phyloP scores from a whole-genome alignment of 805 yeast genomes.

The Sugiyamaella chiloensis region DNA sequence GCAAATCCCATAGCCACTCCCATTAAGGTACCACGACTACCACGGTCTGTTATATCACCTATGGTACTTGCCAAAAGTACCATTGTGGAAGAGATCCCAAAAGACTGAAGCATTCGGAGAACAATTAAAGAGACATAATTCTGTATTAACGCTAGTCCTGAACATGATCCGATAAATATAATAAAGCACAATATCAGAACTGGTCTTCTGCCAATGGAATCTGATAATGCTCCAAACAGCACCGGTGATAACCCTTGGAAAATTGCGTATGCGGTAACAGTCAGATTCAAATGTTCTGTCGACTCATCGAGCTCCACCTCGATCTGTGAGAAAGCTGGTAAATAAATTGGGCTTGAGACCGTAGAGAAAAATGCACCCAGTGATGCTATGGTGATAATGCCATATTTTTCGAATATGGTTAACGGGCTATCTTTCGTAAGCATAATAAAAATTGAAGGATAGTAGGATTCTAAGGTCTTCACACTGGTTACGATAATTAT shows the following conservation, averaged over 20 bases:
- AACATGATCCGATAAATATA: constrained; percentile 56
- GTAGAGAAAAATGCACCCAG: constrained; percentile 70
- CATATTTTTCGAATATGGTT: no score
- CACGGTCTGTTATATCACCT: constrained; percentile 66
- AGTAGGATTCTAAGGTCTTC: no score
- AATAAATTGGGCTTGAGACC: constrained; percentile 70
- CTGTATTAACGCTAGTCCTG: constrained; percentile 60
- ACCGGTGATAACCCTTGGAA: constrained; percentile 78
- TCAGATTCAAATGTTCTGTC: constrained; percentile 57
- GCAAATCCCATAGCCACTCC: constrained; percentile 65
- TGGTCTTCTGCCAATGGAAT: constrained; percentile 70
- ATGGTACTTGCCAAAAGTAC: constrained; percentile 67
- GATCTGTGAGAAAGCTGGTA: constrained; percentile 67
- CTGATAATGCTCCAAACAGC: constrained; percentile 67
- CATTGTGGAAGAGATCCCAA: constrained; percentile 71
- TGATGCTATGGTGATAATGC: no score
- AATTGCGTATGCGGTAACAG: constrained; percentile 72
- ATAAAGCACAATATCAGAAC: constrained; percentile 51
- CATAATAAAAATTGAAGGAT: no score
- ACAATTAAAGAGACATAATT: constrained; percentile 67
- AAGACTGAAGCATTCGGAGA: constrained; percentile 71
- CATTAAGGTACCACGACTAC: constrained; percentile 65
- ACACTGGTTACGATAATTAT: no score
- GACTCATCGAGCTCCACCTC: constrained; percentile 52
- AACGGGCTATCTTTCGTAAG: no score